Evolutionary conservation across 192 early-diverging fungal genomes (phyloP), one percentile per base, ranked within the genome.

Genomic region (Coemansia sp.): DNA sequence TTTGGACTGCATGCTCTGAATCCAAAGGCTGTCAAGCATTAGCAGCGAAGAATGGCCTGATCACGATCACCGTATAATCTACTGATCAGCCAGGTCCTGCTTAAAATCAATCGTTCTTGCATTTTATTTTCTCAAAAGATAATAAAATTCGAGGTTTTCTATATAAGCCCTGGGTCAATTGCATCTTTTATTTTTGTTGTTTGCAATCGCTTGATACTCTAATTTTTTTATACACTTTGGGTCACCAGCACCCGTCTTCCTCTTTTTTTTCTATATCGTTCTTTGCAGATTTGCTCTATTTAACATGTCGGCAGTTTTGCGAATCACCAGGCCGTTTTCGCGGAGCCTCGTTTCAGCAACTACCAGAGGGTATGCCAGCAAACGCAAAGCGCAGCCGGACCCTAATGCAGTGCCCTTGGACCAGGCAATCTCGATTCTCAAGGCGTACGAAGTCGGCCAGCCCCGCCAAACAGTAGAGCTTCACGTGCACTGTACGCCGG

Each of bases 401-500:
- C 84, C 86, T 5, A 86, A 87, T 61, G 70, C 85, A 5, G 76
- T 87, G 37, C 76, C 83, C 1, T 61, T 89, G 5, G 63, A 75
- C 14, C 57, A 76, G 17, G 88, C 88, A 14, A 82, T 89, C 38
- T 59, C 65, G 8, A 82, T 89, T 20, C 73, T 89, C 37, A 86
- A 88, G 57, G 90, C 92, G 8, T 85, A 85, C 38, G 92, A 90
- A 62, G 89, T 90, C 35, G 89, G 89, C 17, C 83, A 85, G 68
- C 90, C 89, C 32, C 62, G 75, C 57, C 86, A 87, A 34, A 79
- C 88, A 52, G 63, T 90, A 12, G 90, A 92, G 64, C 79, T 91
- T 20, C 91, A 92, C 66, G 85, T 93, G 3, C 88, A 92, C 65
- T 87, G 88, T 67, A 77, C 81, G 67, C 86, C 89, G 17, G 93